Evolutionary conservation across 371 early-diverging fungal genomes (phyloP), one percentile per base, ranked within the genome.

Genomic region (Rhizopus arrhizus): DNA sequence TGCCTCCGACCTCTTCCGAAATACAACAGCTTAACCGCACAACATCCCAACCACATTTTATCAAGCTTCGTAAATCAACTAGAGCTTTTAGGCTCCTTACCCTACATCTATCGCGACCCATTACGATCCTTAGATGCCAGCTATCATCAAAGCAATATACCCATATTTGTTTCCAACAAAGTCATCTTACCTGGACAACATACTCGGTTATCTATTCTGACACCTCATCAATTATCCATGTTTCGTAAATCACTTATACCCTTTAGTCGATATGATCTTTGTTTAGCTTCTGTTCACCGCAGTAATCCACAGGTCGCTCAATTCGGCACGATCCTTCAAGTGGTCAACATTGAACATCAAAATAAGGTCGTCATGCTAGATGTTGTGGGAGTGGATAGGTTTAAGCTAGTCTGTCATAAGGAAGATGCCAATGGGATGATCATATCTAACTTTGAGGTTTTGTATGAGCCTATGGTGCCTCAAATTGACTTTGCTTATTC

Each of bases 1-100:
- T 69, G 69, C 28, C 38, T 28, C 16, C 65, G 65, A 5, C 69
- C 69, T 41, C 56, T 69, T 43, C 69, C 69, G 11, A 65, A 65
- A 56, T 69, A 41, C 53, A 51, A 47, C 36, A 65, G 16, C 8
- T 36, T 69, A n/a, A 53, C 48, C 32, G 10, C 54, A n/a, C 69
- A 69, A 53, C 38, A 61, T 32, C 28, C 51, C 7, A 64, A 62
- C 46, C 56, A 65, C 10, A 6, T 65, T 7, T 50, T 69, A 8
- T 29, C 58, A 34, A 31, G 33, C 4, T 16, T 69, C 15, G 58
- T 65, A 2, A 58, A 61, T 41, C 58, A 56, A 3, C 48, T 68
- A 33, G 56, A 68, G 52, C 34, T 50, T 8, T 40, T 54, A 31
- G 64, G 60, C 10, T 22, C 52, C 9, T 31, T 64, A 5, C 54